Conservation (phyloP, 2,329 filamentous ascomycete genomes). For the Diaporthe sp. region DNA sequence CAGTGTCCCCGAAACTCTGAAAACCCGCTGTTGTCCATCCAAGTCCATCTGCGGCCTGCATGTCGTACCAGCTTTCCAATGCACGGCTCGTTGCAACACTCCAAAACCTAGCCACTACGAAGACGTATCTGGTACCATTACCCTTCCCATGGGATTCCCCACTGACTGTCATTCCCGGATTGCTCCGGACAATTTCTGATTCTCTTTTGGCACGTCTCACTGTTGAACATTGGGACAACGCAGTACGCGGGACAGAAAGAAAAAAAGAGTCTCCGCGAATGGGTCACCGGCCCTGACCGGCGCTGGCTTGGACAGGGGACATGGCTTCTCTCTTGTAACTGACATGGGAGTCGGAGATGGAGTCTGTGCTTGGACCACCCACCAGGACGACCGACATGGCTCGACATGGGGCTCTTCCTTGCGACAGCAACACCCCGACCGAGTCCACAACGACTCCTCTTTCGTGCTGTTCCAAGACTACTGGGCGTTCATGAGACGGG, state of each 20-base stretch:
- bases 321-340: not conserved
- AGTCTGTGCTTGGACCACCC: not conserved
- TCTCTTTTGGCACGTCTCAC: constrained; percentile 30
- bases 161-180: not conserved
- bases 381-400: not conserved
- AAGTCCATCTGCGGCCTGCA: constrained; percentile 31
- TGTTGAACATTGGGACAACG: constrained; percentile 12
- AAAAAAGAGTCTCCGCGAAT: not conserved
- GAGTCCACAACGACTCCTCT: constrained; percentile 23
- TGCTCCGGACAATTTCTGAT: constrained; percentile 30
- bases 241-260: not conserved
- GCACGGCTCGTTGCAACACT: constrained; percentile 30
- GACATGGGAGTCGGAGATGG: not conserved
- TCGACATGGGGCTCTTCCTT: constrained; percentile 4
- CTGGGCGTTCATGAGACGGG: not conserved
- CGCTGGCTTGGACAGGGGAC: not conserved
- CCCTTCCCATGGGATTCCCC: constrained; percentile 33
- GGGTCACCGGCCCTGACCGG: not conserved
- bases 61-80: constrained; percentile 36
- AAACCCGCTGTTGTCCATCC: constrained; percentile 10
- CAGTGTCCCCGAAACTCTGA: not conserved
- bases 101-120: constrained; percentile 36
- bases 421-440: constrained; percentile 2
- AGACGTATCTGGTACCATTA: constrained; percentile 29
- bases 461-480: constrained; percentile 6